Evolutionary conservation across 2,329 filamentous ascomycete species (phyloP).

Genomic region (Clarireedia monteithiana): DNA sequence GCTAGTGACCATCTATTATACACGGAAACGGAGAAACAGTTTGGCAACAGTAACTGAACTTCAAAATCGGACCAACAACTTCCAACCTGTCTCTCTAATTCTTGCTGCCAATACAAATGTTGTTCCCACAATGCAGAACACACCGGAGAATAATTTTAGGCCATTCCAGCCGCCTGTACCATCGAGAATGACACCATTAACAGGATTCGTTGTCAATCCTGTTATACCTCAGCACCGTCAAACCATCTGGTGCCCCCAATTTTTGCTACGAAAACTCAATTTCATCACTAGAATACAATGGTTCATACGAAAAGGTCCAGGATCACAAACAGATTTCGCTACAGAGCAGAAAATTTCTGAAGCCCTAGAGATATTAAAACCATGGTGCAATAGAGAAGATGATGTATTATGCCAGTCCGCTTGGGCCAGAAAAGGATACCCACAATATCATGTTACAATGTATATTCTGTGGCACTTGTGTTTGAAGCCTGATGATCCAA

Average conservation of each 20-base stretch:
- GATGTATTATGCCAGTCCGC: constrained; percentile 1
- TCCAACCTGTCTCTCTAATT: constrained; percentile 6
- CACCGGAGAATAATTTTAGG: constrained; percentile 8
- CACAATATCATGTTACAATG: constrained; percentile 6
- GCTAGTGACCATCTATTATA: neutral
- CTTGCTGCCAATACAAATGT: neutral
- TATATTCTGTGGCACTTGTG: constrained; percentile 7
- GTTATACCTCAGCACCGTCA: no score
- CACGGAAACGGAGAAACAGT: neutral
- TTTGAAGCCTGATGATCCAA: neutral
- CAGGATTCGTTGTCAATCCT: constrained; percentile 37
- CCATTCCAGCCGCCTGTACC: neutral
- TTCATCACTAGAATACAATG: constrained; percentile 6
- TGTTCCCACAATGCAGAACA: constrained; percentile 4
- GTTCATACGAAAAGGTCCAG: neutral
- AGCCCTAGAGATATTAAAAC: neutral
- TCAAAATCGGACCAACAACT: neutral
- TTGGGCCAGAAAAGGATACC: constrained; percentile 2
- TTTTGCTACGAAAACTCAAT: no score
- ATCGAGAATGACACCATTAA: constrained; percentile 51
- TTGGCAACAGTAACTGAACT: neutral
- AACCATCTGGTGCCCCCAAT: no score
- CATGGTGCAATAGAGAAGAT: neutral
- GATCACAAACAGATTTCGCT: neutral
- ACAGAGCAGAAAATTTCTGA: neutral